Evolutionary conservation across 108 stramenopile genomes (phyloP).

Genomic region (Stephanodiscus minutulus): DNA sequence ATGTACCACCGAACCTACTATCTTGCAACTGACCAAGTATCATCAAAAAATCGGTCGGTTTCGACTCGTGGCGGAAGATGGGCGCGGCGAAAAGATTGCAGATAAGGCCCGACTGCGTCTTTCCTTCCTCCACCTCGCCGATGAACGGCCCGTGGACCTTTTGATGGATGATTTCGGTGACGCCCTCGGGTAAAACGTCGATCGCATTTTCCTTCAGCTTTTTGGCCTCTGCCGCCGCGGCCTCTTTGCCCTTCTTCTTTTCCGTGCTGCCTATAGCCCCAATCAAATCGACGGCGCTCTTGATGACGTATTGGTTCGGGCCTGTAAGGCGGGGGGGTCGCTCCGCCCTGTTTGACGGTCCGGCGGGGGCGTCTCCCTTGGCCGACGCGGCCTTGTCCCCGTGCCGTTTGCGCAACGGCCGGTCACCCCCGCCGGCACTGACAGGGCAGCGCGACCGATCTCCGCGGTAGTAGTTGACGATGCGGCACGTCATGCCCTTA

Average conservation of each 20-base stretch:
- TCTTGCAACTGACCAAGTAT: slow-evolving; percentile 60
- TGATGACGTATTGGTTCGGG: slow-evolving; percentile 56
- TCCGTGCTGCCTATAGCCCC: slow-evolving; percentile 65
- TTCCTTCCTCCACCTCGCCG: slow-evolving; percentile 84
- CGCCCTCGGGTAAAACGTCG: slow-evolving; percentile 82
- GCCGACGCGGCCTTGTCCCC: slow-evolving; percentile 52
- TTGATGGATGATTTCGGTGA: slow-evolving; percentile 82
- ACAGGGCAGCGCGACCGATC: slow-evolving; percentile 84
- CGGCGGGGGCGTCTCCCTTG: slow-evolving; percentile 21
- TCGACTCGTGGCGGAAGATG: slow-evolving; percentile 78
- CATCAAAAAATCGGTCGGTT: slow-evolving; percentile 88
- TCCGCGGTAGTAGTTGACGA: slow-evolving; percentile 90
- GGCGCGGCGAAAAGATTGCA: slow-evolving; percentile 89
- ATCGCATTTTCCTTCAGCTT: slow-evolving; percentile 55
- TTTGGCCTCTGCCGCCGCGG: slow-evolving; percentile 49
- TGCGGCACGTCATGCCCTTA: slow-evolving; percentile 84
- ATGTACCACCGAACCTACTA: background rate
- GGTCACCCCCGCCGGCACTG: slow-evolving; percentile 86
- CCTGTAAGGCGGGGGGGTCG: slow-evolving; percentile 67
- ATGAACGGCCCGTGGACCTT: slow-evolving; percentile 89
- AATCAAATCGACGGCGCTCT: slow-evolving; percentile 73
- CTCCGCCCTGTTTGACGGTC: slow-evolving; percentile 51
- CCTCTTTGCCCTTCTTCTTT: slow-evolving; percentile 50
- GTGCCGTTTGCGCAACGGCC: slow-evolving; percentile 75
- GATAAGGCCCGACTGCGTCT: slow-evolving; percentile 76